Evolutionary conservation across 495 filamentous ascomycete genomes (phyloP).

Genomic region (Neurospora sp.): DNA sequence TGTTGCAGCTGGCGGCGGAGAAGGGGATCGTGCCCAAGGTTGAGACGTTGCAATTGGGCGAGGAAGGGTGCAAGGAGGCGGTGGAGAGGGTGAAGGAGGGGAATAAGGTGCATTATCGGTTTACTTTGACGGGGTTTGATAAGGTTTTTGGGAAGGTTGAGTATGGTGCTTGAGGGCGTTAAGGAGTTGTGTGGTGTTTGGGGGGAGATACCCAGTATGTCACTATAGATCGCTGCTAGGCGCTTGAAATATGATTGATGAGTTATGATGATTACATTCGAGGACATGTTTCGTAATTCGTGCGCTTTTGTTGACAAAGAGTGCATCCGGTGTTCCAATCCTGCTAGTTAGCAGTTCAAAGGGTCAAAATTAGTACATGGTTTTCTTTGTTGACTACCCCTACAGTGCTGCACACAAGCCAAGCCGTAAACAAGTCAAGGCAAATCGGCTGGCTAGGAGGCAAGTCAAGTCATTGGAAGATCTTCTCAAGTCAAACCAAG

Average conservation of each 20-base stretch:
- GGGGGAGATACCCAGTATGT: background rate
- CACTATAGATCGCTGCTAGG: background rate
- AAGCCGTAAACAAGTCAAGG: no score
- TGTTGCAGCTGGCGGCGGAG: slow-evolving; percentile 67
- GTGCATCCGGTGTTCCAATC: no score
- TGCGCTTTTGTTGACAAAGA: no score
- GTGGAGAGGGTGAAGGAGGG: slow-evolving; percentile 52
- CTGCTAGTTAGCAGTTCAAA: no score
- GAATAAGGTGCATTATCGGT: slow-evolving; percentile 47
- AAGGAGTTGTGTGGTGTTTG: background rate
- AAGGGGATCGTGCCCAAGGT: slow-evolving; percentile 64
- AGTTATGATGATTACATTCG: background rate
- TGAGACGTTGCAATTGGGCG: slow-evolving; percentile 57
- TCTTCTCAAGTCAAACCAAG: background rate
- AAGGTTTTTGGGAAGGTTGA: slow-evolving; percentile 25
- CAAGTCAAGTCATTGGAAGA: background rate
- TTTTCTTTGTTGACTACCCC: no score
- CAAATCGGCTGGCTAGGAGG: background rate
- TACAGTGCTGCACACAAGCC: no score
- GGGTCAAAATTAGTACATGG: no score
- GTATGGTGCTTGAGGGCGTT: background rate
- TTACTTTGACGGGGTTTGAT: slow-evolving; percentile 41
- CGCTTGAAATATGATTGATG: background rate
- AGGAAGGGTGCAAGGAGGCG: slow-evolving; percentile 61
- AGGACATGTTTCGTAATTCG: background rate